A percentile compares a stretch with the other conserved stretches of the same genome.
phyloP scores from a whole-genome alignment of 305 asterid species.

The Fraxinus floribunda region DNA sequence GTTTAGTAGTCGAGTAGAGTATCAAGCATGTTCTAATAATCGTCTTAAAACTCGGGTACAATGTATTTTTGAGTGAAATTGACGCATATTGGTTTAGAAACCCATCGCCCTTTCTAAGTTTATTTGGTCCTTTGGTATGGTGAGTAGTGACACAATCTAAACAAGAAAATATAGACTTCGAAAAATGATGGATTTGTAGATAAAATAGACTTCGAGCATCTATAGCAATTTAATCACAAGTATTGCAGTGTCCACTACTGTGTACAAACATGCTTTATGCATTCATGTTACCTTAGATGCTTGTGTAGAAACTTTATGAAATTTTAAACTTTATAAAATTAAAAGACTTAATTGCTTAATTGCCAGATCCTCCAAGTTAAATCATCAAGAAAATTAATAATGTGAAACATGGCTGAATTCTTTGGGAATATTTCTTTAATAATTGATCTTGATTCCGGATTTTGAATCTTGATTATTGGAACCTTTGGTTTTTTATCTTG shows the following conservation, averaged over 20 bases:
- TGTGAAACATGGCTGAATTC: no score
- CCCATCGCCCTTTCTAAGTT: neutral
- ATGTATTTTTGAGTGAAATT: slow-evolving; percentile 43
- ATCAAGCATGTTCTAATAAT: neutral
- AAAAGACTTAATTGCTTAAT: no score
- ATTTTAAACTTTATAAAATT: no score
- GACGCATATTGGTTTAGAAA: slow-evolving; percentile 37
- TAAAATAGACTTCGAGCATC: neutral
- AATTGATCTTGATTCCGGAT: no score
- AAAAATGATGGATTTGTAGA: neutral
- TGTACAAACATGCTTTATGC: neutral
- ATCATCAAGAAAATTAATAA: no score
- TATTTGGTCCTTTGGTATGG: neutral
- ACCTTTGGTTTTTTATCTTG: no score
- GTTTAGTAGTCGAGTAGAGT: neutral
- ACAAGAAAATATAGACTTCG: neutral
- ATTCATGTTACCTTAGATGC: neutral
- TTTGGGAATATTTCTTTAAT: no score
- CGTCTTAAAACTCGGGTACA: slow-evolving; percentile 71
- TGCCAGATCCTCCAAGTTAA: no score
- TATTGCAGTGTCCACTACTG: neutral
- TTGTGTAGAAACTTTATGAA: no score
- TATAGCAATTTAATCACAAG: neutral
- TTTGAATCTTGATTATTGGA: no score
- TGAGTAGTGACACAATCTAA: neutral